Evolutionary conservation across 495 filamentous ascomycete genomes (phyloP).

Genomic region (Penicillium taxi): DNA sequence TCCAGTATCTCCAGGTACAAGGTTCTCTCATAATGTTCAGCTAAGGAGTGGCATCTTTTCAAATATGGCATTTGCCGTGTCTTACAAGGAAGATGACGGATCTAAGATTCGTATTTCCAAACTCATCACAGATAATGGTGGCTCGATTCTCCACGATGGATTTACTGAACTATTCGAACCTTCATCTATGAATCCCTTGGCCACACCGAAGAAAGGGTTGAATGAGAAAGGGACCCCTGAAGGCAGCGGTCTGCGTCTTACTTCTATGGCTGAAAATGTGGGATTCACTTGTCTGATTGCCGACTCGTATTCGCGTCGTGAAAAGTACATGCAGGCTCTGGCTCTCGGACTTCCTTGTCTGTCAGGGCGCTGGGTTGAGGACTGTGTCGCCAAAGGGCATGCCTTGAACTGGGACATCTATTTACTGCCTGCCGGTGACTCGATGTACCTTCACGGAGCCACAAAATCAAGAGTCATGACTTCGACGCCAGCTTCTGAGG

Average conservation of each 20-base stretch:
- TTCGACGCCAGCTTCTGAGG: constrained; percentile 48
- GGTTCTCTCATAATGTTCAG: constrained; percentile 32
- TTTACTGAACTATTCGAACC: constrained; percentile 79
- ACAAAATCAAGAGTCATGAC: constrained; percentile 64
- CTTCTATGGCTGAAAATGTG: constrained; percentile 39
- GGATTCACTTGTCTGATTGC: constrained; percentile 84
- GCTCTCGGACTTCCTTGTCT: constrained; percentile 85
- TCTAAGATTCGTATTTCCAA: constrained; percentile 42
- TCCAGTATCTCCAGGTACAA: constrained; percentile 36
- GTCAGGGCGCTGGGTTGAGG: constrained; percentile 67
- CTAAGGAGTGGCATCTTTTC: constrained; percentile 47
- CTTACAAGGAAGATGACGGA: constrained; percentile 53
- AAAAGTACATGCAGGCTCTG: constrained; percentile 92
- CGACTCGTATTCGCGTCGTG: constrained; percentile 76
- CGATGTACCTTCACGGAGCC: constrained; percentile 64
- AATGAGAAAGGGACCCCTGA: constrained; percentile 4
- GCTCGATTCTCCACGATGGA: constrained; percentile 60
- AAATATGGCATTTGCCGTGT: constrained; percentile 75
- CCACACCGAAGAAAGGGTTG: constrained; percentile 21
- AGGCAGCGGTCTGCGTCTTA: constrained; percentile 38
- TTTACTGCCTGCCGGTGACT: constrained; percentile 79
- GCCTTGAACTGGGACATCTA: constrained; percentile 73
- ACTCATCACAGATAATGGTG: constrained; percentile 56
- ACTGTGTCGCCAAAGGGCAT: constrained; percentile 52
- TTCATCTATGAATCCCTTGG: constrained; percentile 28